Conservation (phyloP, 306 rosid species). For the Vigna hirtella region DNA sequence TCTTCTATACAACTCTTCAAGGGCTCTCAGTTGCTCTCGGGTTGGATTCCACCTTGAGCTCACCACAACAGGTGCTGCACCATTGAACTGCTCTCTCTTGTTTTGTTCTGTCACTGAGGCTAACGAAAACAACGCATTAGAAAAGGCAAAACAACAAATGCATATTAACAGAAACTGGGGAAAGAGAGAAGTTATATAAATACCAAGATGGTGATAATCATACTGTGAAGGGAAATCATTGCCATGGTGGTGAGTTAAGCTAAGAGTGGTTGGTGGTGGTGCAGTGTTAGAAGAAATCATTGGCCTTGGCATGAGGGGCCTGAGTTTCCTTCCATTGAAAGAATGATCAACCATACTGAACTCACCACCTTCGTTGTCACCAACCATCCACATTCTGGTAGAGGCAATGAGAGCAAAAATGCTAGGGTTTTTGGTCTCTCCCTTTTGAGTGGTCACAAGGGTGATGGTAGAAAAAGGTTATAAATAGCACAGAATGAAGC, state of each 20-base stretch:
- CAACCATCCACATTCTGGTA: slow-evolving; percentile 78
- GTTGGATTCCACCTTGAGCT: slow-evolving; percentile 98
- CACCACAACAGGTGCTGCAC: slow-evolving; percentile 60
- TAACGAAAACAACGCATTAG: background rate
- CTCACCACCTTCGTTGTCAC: slow-evolving; percentile 65
- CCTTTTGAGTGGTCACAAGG: slow-evolving; percentile 2
- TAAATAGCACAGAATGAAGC: slow-evolving; percentile 13
- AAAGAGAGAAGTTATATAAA: background rate
- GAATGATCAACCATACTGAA: slow-evolving; percentile 47
- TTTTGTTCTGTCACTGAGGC: slow-evolving; percentile 53
- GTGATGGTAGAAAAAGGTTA: slow-evolving; percentile 9
- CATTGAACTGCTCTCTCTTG: slow-evolving; percentile 59
- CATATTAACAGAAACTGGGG: background rate
- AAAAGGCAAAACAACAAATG: background rate
- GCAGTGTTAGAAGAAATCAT: slow-evolving; percentile 44
- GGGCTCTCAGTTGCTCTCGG: slow-evolving; percentile 80
- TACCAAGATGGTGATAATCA: slow-evolving; percentile 68
- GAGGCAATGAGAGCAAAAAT: background rate
- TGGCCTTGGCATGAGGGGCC: slow-evolving; percentile 78
- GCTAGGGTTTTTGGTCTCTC: slow-evolving; percentile 17
- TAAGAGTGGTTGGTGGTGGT: slow-evolving; percentile 54
- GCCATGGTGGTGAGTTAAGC: slow-evolving; percentile 47
- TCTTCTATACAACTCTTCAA: slow-evolving; percentile 79
- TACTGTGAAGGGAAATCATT: slow-evolving; percentile 56
- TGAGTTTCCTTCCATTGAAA: slow-evolving; percentile 61